Evolutionary conservation across 331 rosid genomes (phyloP), one percentile per base, ranked within the genome.

Genomic region (Pyrus hybrid): DNA sequence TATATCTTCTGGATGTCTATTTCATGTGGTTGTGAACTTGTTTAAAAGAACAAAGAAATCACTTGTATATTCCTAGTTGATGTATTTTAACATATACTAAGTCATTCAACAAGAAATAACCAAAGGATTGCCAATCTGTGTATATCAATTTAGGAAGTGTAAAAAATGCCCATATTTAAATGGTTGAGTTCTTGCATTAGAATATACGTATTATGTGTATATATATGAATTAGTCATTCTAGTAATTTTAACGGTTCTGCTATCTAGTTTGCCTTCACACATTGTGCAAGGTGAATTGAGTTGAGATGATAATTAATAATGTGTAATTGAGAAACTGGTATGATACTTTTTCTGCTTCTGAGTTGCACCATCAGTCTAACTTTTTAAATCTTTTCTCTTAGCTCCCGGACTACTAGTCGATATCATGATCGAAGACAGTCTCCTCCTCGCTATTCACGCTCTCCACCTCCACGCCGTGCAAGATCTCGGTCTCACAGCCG

Each of bases 401-500:
- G 69, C 54, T 49, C 51, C 74, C 60, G 69, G 45, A 3, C 13
- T 33, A 75, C 86, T 16, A 76, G 95, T 25, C 85, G 88, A 11
- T 57, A 60, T 74, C 29, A 76, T 64, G 97, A 95, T 63, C 87
- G 96, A 56, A 90, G 99, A 71, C 84, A 96, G 69, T 89, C 99
- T 80, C 97, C 97, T 41, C 47, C 47, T 10, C 87, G 82, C 45
- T 78, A 85, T 73, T 90, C 96, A 29, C 74, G 85, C 13, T 85
- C 95, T 37, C 96, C 97, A 58, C 90, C 96, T 57, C 90, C 93
- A 17, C 97, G 91, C 26, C 90, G 78, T 74, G 82, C 60, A n/a
- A 83, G 97, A 77, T 83, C 99, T 76, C 86, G 80, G 35, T 89
- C 97, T 21, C 93, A 71, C 32, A 86, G 92, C 65, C 89, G 73